phyloP scores from a whole-genome alignment of 2,329 filamentous ascomycete genomes.

The Penicillium italicum region DNA sequence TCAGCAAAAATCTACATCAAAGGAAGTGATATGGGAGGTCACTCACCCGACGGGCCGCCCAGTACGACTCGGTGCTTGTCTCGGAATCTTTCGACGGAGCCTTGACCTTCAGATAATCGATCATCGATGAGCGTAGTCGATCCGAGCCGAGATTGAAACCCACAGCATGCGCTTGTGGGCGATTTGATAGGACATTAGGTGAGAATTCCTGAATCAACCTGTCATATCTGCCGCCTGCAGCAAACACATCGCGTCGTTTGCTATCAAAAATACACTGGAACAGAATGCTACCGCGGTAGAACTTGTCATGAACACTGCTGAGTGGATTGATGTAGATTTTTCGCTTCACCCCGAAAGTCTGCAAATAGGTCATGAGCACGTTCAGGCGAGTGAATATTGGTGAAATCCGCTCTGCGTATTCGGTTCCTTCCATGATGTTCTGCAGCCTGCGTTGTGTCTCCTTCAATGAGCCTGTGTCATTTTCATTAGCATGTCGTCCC shows the following conservation, averaged over 20 bases:
- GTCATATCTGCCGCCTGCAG: conserved; percentile 91
- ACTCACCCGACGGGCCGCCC: conserved; percentile 62
- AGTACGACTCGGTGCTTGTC: conserved; percentile 59
- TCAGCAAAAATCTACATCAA: conserved; percentile 6
- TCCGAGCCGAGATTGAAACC: conserved; percentile 92
- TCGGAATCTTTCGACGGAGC: conserved; percentile 66
- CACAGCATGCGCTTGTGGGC: conserved; percentile 73
- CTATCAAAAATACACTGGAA: conserved; percentile 93
- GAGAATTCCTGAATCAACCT: conserved; percentile 79
- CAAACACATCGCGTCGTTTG: conserved; percentile 74
- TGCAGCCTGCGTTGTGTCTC: conserved; percentile 65
- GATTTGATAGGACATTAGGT: conserved; percentile 61
- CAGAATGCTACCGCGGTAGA: conserved; percentile 79
- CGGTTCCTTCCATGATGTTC: conserved; percentile 53
- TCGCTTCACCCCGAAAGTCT: conserved; percentile 67
- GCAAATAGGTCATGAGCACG: conserved; percentile 71
- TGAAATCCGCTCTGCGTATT: conserved; percentile 50
- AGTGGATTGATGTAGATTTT: conserved; percentile 83
- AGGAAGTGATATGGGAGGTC: neutral
- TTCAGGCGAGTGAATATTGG: conserved; percentile 71
- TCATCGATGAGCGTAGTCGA: conserved; percentile 63
- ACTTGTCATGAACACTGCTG: conserved; percentile 84
- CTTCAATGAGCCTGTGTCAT: conserved; percentile 63
- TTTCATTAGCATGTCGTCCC: conserved; percentile 48
- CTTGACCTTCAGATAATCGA: conserved; percentile 50